A percentile compares a stretch with the other conserved stretches of the same genome.
Conservation (phyloP, 179 eudicot genomes). For the Camellia oleifera region DNA sequence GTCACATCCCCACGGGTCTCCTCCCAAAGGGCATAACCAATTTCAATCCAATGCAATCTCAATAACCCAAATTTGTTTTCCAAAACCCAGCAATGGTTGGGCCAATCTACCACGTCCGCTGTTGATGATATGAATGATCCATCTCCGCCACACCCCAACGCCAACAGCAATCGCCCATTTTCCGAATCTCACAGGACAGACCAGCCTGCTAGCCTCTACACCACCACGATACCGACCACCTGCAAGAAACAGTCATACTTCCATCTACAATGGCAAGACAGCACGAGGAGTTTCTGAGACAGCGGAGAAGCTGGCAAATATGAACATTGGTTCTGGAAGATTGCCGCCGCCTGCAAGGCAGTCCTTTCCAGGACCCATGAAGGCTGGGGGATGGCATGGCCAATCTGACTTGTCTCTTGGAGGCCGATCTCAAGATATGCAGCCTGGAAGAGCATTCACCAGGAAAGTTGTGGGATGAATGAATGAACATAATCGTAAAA, state of each 20-base stretch:
- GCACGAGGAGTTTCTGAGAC: slow-evolving; percentile 59
- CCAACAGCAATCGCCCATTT: slow-evolving; percentile 15
- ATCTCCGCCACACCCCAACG: no score
- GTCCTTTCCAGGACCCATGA: slow-evolving; percentile 60
- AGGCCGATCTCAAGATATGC: slow-evolving; percentile 35
- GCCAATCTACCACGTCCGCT: no score
- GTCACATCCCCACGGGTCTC: no score
- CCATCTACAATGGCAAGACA: slow-evolving; percentile 35
- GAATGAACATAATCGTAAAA: no score
- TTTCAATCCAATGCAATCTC: no score
- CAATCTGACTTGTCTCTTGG: slow-evolving; percentile 35
- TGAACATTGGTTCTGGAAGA: slow-evolving; percentile 53
- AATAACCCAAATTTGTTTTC: no score
- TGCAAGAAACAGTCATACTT: slow-evolving; percentile 10
- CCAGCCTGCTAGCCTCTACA: slow-evolving; percentile 35
- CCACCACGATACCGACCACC: slow-evolving; percentile 15
- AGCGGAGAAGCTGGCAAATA: slow-evolving; percentile 65
- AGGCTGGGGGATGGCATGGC: slow-evolving; percentile 61
- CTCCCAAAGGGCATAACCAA: no score
- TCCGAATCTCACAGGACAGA: slow-evolving; percentile 31
- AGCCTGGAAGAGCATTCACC: slow-evolving; percentile 21
- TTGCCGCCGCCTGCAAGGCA: slow-evolving; percentile 35
- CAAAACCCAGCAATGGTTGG: no score
- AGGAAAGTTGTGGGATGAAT: slow-evolving; percentile 26
- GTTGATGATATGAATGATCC: no score